Conservation (phyloP, 2,329 filamentous ascomycete genomes). For the Tothia fuscella region DNA sequence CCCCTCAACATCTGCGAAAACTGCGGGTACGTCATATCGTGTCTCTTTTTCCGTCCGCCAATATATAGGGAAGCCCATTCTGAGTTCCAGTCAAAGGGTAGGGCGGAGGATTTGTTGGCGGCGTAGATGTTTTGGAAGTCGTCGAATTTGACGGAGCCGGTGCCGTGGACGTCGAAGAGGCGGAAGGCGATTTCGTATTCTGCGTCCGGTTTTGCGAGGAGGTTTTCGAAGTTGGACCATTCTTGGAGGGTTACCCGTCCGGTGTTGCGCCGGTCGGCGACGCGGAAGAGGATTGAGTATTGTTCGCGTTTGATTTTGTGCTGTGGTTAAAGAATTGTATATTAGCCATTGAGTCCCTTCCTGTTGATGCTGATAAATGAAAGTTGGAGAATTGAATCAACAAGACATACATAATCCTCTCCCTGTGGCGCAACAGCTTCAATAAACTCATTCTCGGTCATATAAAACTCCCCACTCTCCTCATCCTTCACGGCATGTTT, state of each 20-base stretch:
- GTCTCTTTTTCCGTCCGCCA: constrained; percentile 74
- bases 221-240: constrained; percentile 89
- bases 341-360: neutral
- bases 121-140: constrained; percentile 78
- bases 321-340: constrained; percentile 34
- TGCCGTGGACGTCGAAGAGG: constrained; percentile 78
- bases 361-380: neutral
- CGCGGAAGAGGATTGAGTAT: constrained; percentile 82
- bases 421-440: constrained; percentile 74
- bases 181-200: constrained; percentile 99
- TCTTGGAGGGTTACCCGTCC: constrained; percentile 71
- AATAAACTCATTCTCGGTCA: constrained; percentile 80
- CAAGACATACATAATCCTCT: constrained; percentile 73
- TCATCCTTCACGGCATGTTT: constrained; percentile 65
- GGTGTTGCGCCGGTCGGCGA: constrained; percentile 67
- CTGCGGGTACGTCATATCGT: constrained; percentile 87
- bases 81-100: constrained; percentile 94
- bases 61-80: constrained; percentile 95
- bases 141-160: constrained; percentile 78
- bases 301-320: constrained; percentile 97
- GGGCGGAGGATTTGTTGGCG: constrained; percentile 74
- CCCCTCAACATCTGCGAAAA: constrained; percentile 97
- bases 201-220: constrained; percentile 86
- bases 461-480: constrained; percentile 62
- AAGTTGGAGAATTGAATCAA: neutral